Conservation (phyloP, 1,284 basidiomycete genomes). For the Leucoagaricus sp. region DNA sequence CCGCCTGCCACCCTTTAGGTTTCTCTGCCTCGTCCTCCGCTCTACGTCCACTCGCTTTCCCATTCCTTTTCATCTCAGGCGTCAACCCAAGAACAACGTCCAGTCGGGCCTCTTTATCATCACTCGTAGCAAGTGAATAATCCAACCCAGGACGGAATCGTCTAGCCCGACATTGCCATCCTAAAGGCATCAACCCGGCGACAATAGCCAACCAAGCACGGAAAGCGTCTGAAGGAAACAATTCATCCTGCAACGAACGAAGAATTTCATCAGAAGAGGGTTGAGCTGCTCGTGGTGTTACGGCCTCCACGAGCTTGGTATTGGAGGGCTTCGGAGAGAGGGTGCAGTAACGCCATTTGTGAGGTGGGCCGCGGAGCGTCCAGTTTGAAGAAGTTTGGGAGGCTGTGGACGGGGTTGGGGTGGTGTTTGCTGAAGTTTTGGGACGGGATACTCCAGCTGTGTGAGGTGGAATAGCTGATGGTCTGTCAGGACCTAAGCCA, state of each 20-base stretch:
- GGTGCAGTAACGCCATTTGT: slow-evolving; percentile 90
- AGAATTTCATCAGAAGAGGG: slow-evolving; percentile 59
- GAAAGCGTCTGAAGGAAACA: slow-evolving; percentile 87
- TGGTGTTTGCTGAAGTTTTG: background rate
- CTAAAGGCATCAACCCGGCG: slow-evolving; percentile 75
- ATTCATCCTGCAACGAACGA: slow-evolving; percentile 66
- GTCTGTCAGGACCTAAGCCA: slow-evolving; percentile 55
- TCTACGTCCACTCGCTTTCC: slow-evolving; percentile 27
- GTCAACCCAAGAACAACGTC: slow-evolving; percentile 93
- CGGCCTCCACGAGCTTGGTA: slow-evolving; percentile 37
- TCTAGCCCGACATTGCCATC: slow-evolving; percentile 77
- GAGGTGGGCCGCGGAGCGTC: slow-evolving; percentile 84
- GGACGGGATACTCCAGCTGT: slow-evolving; percentile 39
- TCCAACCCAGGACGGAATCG: slow-evolving; percentile 93
- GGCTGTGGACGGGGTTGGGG: background rate
- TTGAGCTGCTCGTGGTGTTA: slow-evolving; percentile 52
- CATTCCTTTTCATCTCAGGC: slow-evolving; percentile 54
- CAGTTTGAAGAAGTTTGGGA: slow-evolving; percentile 50
- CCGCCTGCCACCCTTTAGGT: slow-evolving; percentile 67
- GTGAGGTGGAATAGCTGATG: slow-evolving; percentile 67
- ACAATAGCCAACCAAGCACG: slow-evolving; percentile 88
- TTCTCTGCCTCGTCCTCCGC: slow-evolving; percentile 3
- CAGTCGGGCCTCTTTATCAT: slow-evolving; percentile 79
- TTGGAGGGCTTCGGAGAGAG: slow-evolving; percentile 41
- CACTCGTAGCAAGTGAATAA: slow-evolving; percentile 92